Conservation (phyloP, 2,329 filamentous ascomycete genomes). For the Ophiostoma pallidulum region DNA sequence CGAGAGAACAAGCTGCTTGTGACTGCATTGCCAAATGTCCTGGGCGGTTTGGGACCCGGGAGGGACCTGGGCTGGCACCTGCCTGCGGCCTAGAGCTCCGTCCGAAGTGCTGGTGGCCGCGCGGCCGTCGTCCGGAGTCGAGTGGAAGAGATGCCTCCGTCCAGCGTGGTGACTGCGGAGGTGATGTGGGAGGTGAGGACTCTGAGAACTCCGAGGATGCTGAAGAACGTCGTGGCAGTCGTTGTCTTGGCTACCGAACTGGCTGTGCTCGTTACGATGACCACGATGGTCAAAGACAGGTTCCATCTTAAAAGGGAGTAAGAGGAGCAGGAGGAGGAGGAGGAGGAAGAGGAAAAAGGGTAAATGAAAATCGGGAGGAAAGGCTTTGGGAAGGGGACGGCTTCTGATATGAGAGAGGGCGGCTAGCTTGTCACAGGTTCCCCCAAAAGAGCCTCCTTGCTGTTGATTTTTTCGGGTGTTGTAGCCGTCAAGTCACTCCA, state of each 20-base stretch:
- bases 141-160: neutral
- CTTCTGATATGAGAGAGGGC: neutral
- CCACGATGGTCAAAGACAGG: neutral
- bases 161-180: neutral
- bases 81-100: neutral
- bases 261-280: neutral
- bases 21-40: neutral
- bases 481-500: too few relatives aligned
- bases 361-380: too few relatives aligned
- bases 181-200: neutral
- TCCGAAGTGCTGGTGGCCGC: constrained; percentile 10
- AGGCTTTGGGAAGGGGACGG: too few relatives aligned
- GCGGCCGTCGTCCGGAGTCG: neutral
- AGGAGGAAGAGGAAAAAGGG: too few relatives aligned
- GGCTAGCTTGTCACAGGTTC: neutral
- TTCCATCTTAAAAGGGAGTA: neutral
- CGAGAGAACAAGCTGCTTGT: neutral
- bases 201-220: too few relatives aligned
- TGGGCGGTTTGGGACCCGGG: neutral
- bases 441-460: neutral
- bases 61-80: neutral
- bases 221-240: too few relatives aligned
- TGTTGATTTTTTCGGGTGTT: too few relatives aligned
- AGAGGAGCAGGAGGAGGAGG: too few relatives aligned
- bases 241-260: neutral